Evolutionary conservation across 2,329 filamentous ascomycete species (phyloP).

Genomic region (Madurella fahalii): DNA sequence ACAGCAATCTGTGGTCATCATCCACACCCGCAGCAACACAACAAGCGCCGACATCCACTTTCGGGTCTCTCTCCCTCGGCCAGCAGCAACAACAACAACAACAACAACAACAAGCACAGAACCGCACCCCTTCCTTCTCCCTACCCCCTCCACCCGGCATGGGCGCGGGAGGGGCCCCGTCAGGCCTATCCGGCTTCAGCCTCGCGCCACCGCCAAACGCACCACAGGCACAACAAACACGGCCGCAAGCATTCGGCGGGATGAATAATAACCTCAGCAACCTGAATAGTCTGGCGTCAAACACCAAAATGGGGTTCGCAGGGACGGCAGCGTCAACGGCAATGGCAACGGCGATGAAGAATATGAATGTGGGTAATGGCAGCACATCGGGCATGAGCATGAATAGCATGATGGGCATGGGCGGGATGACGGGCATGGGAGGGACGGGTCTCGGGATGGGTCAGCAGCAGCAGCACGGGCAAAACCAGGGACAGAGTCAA

Average conservation of each 20-base stretch:
- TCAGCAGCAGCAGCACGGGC: constrained; percentile 26
- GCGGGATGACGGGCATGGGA: constrained; percentile 19
- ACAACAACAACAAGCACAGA: constrained; percentile 34
- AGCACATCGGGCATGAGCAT: constrained; percentile 17
- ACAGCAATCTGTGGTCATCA: constrained; percentile 47
- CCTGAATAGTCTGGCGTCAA: constrained; percentile 14
- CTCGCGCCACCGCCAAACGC: constrained; percentile 43
- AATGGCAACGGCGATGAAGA: constrained; percentile 25
- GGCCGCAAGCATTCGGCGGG: constrained; percentile 28
- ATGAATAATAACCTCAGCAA: constrained; percentile 8
- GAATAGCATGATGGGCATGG: constrained; percentile 26
- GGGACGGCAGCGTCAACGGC: constrained; percentile 29
- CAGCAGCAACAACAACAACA: constrained; percentile 40
- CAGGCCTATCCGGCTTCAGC: constrained; percentile 40
- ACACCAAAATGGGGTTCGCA: constrained; percentile 21
- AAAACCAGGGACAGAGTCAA: constrained; percentile 31
- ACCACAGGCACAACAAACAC: constrained; percentile 11
- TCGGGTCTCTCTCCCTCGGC: constrained; percentile 43
- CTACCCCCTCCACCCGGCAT: constrained; percentile 50
- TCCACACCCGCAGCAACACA: constrained; percentile 31
- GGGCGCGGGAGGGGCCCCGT: constrained; percentile 12
- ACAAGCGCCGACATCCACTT: constrained; percentile 33
- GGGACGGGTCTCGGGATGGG: constrained; percentile 10
- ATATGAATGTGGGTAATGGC: constrained; percentile 27
- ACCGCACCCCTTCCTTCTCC: constrained; percentile 49